Percentiles rank a stretch among this genome's conserved stretches.
Evolutionary conservation across 768 basidiomycete species (phyloP).

Genomic region (Trametes meyenii): DNA sequence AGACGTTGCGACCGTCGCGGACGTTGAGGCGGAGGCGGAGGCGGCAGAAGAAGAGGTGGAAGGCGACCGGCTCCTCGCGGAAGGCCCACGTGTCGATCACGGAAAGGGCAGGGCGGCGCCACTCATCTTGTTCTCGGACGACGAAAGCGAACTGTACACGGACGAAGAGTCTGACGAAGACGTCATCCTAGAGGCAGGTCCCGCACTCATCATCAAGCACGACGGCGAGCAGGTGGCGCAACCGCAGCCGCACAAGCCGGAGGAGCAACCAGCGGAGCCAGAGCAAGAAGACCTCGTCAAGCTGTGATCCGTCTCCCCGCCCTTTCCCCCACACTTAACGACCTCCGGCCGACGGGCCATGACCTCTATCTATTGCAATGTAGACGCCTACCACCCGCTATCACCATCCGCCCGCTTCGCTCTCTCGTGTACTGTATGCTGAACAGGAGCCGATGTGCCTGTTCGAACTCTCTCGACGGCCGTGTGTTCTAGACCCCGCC

Average conservation of each 20-base stretch:
- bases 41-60: slow-evolving; percentile 31
- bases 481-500: background rate
- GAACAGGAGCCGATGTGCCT: background rate
- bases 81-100: slow-evolving; percentile 52
- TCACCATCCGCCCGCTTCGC: background rate
- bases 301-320: background rate
- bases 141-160: slow-evolving; percentile 41
- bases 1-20: slow-evolving; percentile 49
- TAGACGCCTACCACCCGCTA: slow-evolving; percentile 8
- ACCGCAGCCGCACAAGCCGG: background rate
- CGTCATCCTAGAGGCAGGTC: slow-evolving; percentile 75
- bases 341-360: slow-evolving; percentile 17
- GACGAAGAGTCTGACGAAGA: slow-evolving; percentile 64
- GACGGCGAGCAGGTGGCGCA: slow-evolving; percentile 18
- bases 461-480: background rate
- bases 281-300: slow-evolving; percentile 12
- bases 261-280: slow-evolving; percentile 19
- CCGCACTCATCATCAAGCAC: slow-evolving; percentile 52
- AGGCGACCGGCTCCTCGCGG: slow-evolving; percentile 54
- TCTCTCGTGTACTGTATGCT: slow-evolving; percentile 13
- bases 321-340: slow-evolving; percentile 4
- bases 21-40: slow-evolving; percentile 40
- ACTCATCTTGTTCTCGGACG: slow-evolving; percentile 37
- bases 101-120: slow-evolving; percentile 44
- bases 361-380: slow-evolving; percentile 10